A percentile compares a stretch with the other conserved stretches of the same genome.
phyloP scores from a whole-genome alignment of 2,329 filamentous ascomycete species.

The Cercospora citrullina region DNA sequence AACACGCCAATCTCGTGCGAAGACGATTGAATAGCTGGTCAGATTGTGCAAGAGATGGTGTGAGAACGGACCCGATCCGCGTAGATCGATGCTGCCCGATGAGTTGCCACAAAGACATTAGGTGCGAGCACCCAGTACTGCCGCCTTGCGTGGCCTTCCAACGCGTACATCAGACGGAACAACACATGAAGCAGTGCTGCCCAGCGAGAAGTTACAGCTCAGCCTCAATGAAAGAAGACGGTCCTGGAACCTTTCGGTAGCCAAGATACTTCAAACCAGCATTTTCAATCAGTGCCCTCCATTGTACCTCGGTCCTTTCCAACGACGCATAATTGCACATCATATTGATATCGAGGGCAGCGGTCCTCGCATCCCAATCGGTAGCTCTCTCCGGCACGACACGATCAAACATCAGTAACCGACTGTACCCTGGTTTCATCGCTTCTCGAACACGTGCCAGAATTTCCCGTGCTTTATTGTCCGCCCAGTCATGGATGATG shows the following conservation, averaged over 20 bases:
- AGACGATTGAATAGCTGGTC: not conserved
- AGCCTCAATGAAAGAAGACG: constrained; percentile 8
- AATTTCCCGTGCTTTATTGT: constrained; percentile 25
- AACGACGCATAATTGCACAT: constrained; percentile 40
- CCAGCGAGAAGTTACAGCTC: not conserved
- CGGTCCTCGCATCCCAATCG: constrained; percentile 14
- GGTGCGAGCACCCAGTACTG: not conserved
- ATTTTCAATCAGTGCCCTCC: constrained; percentile 31
- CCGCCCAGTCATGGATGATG: constrained; percentile 32
- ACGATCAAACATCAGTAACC: constrained; percentile 32
- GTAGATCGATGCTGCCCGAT: not conserved
- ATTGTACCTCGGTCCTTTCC: constrained; percentile 46
- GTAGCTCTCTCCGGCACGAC: constrained; percentile 27
- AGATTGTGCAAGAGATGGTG: not conserved
- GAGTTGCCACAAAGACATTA: not conserved
- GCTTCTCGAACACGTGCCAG: constrained; percentile 25
- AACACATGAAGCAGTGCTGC: not conserved
- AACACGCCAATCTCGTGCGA: not conserved
- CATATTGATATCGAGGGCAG: constrained; percentile 46
- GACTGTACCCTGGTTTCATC: constrained; percentile 31
- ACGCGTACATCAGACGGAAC: not conserved
- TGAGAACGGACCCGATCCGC: no score
- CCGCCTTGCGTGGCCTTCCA: not conserved
- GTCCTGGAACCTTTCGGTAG: constrained; percentile 2
- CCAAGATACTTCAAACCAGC: constrained; percentile 19